Percentiles rank a stretch among this genome's conserved stretches.
Evolutionary conservation across 2,329 filamentous ascomycete species (phyloP).

Genomic region (Ophiosphaerella narmari): DNA sequence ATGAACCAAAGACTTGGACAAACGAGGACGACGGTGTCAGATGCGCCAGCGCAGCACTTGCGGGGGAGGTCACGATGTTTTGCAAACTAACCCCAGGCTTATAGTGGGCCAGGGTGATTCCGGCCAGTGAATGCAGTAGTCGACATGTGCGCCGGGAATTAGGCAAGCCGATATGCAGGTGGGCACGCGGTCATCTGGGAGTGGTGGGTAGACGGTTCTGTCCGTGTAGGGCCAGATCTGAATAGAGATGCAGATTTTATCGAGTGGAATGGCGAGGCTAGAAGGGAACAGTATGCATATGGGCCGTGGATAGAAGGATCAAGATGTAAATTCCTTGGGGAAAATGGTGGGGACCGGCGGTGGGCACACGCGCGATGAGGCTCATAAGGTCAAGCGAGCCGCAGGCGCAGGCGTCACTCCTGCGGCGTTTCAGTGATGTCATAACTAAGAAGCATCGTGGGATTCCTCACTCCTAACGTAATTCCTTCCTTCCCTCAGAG

Average conservation of each 20-base stretch:
- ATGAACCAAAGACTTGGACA: slow-evolving; percentile 8
- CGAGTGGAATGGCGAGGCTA: too few relatives aligned
- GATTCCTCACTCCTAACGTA: slow-evolving; percentile 14
- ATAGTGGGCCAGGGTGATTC: neutral
- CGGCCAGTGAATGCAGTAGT: neutral
- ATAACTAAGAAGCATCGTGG: slow-evolving; percentile 15
- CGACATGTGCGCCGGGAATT: neutral
- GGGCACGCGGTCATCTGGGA: slow-evolving; percentile 19
- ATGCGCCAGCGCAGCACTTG: slow-evolving; percentile 19
- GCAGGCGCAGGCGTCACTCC: slow-evolving; percentile 5
- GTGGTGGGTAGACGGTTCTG: neutral
- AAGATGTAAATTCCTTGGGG: too few relatives aligned
- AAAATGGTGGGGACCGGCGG: too few relatives aligned
- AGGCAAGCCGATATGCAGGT: slow-evolving; percentile 10
- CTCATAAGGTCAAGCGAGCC: too few relatives aligned
- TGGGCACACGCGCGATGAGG: too few relatives aligned
- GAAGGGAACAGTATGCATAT: too few relatives aligned
- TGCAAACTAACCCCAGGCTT: slow-evolving; percentile 1
- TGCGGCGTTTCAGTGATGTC: slow-evolving; percentile 4
- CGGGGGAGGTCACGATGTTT: slow-evolving; percentile 15
- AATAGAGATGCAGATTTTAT: too few relatives aligned
- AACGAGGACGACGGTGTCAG: slow-evolving; percentile 1
- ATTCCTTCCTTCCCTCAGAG: slow-evolving; percentile 16
- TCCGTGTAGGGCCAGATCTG: neutral
- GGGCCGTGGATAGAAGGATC: too few relatives aligned